Evolutionary conservation across 352 stramenopile genomes (phyloP).

Genomic region (Globisporangium cederbergense): DNA sequence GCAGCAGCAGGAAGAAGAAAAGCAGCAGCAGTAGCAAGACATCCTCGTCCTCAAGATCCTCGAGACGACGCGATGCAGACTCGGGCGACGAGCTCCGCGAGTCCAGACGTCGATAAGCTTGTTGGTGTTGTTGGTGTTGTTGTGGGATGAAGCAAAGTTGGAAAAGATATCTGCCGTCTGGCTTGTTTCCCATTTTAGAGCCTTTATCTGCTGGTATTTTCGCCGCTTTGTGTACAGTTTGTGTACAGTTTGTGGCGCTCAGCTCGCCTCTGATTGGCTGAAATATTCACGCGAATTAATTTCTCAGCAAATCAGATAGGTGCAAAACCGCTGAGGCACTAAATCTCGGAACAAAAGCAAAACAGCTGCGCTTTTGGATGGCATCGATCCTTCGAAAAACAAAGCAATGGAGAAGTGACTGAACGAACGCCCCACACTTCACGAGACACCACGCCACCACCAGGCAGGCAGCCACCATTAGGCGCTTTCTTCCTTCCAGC

Average conservation of each 20-base stretch:
- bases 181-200: background rate
- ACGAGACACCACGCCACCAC: too few relatives aligned
- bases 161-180: background rate
- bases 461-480: too few relatives aligned
- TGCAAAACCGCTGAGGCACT: background rate
- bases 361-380: background rate
- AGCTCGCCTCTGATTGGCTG: background rate
- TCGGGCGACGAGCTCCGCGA: conserved; percentile 7
- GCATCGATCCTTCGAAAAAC: too few relatives aligned
- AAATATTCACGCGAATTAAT: background rate
- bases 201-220: background rate
- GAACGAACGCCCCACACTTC: too few relatives aligned
- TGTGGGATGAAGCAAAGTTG: background rate
- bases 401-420: too few relatives aligned
- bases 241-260: background rate
- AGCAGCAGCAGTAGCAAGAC: conserved; percentile 29
- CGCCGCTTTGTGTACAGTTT: background rate
- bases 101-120: conserved; percentile 3
- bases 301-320: background rate
- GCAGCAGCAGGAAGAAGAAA: conserved; percentile 8
- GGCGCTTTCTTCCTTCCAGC: too few relatives aligned
- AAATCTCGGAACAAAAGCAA: background rate
- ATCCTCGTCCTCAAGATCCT: conserved; percentile 16
- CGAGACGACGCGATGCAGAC: conserved; percentile 1
- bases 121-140: background rate